Evolutionary conservation across 2,329 filamentous ascomycete species (phyloP).

Genomic region (Diaporthe sp.): DNA sequence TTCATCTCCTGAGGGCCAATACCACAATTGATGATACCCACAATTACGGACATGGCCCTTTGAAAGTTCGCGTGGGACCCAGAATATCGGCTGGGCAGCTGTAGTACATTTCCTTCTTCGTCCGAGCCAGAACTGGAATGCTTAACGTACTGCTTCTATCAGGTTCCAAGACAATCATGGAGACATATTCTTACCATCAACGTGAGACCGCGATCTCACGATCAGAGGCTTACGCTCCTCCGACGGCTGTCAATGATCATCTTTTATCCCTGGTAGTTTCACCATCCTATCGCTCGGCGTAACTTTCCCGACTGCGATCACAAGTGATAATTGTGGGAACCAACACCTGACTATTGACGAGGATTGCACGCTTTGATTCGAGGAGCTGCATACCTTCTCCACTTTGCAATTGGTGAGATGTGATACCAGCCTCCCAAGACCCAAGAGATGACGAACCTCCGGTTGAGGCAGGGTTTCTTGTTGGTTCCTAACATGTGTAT

Average conservation of each 20-base stretch:
- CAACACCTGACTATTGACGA: background rate
- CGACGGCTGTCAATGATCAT: background rate
- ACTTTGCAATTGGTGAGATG: background rate
- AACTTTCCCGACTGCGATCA: background rate
- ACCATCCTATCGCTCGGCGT: background rate
- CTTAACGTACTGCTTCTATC: background rate
- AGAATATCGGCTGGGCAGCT: background rate
- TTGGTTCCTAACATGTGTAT: background rate
- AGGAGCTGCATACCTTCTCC: background rate
- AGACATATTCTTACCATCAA: background rate
- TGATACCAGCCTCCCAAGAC: background rate
- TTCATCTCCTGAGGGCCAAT: background rate
- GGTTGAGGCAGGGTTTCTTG: background rate
- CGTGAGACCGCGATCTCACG: background rate
- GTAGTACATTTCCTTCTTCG: background rate
- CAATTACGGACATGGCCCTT: background rate
- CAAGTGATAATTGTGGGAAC: constrained; percentile 2
- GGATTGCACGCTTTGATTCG: background rate
- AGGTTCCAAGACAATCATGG: background rate
- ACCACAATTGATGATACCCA: background rate
- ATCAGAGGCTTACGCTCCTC: background rate
- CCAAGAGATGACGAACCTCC: background rate
- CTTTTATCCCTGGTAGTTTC: background rate
- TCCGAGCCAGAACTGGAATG: background rate
- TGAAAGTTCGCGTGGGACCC: background rate